Base-by-base conservation (phyloP, 2,329 filamentous ascomycete species). In the Colletotrichum echinochloae region DNA sequence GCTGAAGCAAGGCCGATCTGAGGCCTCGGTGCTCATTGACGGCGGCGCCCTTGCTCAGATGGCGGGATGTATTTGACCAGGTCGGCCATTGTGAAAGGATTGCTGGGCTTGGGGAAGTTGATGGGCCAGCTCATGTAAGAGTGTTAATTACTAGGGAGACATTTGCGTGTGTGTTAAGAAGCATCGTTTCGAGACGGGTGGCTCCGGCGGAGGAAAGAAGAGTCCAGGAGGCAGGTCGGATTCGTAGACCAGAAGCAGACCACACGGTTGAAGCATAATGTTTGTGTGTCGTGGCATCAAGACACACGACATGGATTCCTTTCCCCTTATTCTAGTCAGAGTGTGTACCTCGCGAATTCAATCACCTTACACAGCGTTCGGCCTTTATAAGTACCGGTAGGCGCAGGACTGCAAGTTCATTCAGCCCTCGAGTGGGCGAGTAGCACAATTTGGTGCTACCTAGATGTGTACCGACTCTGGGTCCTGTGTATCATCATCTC, bases 361-460 rank as follows among this genome's bases (percentile, higher is more conserved):
- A 16, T n/a, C 55, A 30, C 26, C 5, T 20, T 37, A 23, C 20
- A 7, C 4, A 23, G 5, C 3, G 6, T 26, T 37, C 7, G 2
- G 14, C 14, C 2, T 5, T 6, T 8, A 2, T 11, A 37, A 16
- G 3, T 23, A 9, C 16, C 41, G 4, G 30, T n/a, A n/a, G 18
- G n/a, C 41, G 37, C 30, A 23, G 60, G n/a, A 65, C 44, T 23
- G 39, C 39, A 28, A 28, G 2, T 44, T 68, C 52, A 37, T 64
- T 65, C 52, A 59, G 30, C 60, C 65, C 55, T 46, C 33, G n/a
- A 39, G 26, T 16, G 52, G 65, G 60, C 54, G 20, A 37, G 60
- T 46, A 68, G 52, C 65, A 64, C 44, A 57, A 59, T 68, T 68
- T 68, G n/a, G 14, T 35, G 60, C 60, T 64, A 64, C 26, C 65